A percentile compares a stretch with the other conserved stretches of the same genome.
Evolutionary conservation across 352 stramenopile genomes (phyloP).

Genomic region (Phytophthora sp.): DNA sequence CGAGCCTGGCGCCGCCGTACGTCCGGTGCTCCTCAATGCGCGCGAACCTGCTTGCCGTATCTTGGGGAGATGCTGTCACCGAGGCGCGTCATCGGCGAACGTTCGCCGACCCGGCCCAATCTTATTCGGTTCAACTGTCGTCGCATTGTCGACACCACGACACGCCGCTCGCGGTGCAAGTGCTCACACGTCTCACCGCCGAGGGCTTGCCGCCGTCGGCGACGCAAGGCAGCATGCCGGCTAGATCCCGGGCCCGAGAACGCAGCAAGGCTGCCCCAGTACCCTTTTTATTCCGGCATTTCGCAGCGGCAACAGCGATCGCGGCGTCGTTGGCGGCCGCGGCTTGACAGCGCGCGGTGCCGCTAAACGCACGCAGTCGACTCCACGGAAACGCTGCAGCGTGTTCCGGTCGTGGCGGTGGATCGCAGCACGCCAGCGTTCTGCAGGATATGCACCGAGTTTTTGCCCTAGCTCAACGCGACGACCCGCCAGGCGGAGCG

Average conservation of each 20-base stretch:
- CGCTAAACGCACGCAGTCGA: conserved; percentile 5
- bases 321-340: conserved; percentile 9
- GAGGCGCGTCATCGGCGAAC: not conserved
- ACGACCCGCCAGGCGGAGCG: conserved; percentile 2
- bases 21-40: conserved; percentile 1
- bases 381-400: not conserved
- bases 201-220: too few relatives aligned
- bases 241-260: not conserved
- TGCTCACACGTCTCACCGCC: conserved; percentile 6
- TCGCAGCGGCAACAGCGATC: too few relatives aligned
- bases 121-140: conserved; percentile 26
- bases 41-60: not conserved
- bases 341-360: not conserved
- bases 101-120: conserved; percentile 7
- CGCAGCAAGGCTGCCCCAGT: conserved; percentile 1
- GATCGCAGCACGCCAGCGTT: conserved; percentile 12
- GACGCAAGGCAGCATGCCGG: too few relatives aligned
- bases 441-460: conserved; percentile 19
- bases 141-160: conserved; percentile 2
- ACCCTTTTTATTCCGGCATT: conserved; percentile 31
- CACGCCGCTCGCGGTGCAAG: conserved; percentile 4
- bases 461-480: conserved; percentile 13
- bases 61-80: not conserved
- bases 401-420: not conserved
- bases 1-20: not conserved